phyloP scores from a whole-genome alignment of 495 filamentous ascomycete species.

The Cudoniella acicularis region DNA sequence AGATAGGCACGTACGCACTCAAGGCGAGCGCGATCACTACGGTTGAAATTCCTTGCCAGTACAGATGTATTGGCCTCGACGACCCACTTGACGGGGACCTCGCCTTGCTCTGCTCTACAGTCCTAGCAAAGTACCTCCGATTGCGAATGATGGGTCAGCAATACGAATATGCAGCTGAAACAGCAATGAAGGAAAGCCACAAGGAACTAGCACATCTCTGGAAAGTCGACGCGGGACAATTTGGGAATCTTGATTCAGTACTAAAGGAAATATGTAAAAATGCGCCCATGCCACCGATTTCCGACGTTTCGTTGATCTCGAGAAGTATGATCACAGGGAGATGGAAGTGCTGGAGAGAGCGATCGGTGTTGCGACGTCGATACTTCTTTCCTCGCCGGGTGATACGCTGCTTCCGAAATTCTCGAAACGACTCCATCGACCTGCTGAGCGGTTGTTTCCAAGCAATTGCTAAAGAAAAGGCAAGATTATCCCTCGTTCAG shows the following conservation, averaged over 20 bases:
- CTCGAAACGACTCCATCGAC: slow-evolving; percentile 19
- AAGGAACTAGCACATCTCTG: slow-evolving; percentile 6
- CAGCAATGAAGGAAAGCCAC: slow-evolving; percentile 10
- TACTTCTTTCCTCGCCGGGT: slow-evolving; percentile 19
- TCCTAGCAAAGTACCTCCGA: slow-evolving; percentile 22
- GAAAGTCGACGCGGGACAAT: slow-evolving; percentile 3
- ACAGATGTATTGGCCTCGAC: background rate
- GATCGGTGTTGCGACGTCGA: slow-evolving; percentile 8
- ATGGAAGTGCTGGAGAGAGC: slow-evolving; percentile 18
- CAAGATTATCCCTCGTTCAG: background rate
- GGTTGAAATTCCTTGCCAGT: slow-evolving; percentile 11
- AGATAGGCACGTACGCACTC: slow-evolving; percentile 20
- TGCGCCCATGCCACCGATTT: slow-evolving; percentile 21
- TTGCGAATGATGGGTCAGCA: slow-evolving; percentile 17
- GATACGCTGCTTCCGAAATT: slow-evolving; percentile 10
- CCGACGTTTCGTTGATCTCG: slow-evolving; percentile 21
- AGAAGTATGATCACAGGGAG: slow-evolving; percentile 20
- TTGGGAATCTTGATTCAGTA: slow-evolving; percentile 4
- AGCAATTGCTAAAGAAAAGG: slow-evolving; percentile 3
- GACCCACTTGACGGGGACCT: background rate
- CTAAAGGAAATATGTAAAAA: slow-evolving; percentile 16
- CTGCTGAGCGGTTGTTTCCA: slow-evolving; percentile 16
- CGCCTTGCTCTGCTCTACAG: slow-evolving; percentile 14
- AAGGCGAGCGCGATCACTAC: slow-evolving; percentile 21
- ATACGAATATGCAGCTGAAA: slow-evolving; percentile 20